These are phyloP conservation scores for Phytophthora sansomeana DNA, from an alignment of 352 stramenopile genomes.

Conservation along the genomic window DNA sequence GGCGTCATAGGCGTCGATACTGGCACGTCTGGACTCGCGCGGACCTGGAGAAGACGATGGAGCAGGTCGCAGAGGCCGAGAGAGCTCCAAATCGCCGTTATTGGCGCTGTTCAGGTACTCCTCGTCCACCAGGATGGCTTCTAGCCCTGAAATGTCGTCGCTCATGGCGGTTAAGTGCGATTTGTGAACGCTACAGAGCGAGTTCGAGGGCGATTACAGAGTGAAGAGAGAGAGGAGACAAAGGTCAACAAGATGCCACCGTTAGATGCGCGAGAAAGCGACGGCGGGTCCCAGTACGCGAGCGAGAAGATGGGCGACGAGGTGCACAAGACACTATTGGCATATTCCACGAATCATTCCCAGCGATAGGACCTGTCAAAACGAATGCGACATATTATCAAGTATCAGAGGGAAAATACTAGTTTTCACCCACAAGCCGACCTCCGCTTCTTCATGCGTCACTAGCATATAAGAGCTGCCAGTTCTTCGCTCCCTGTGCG, in stretches of 20 bases:
- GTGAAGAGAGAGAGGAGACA: neutral
- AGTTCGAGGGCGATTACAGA: neutral
- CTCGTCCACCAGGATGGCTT: conserved; percentile 42
- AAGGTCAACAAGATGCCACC: neutral
- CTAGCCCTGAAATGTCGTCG: conserved; percentile 27
- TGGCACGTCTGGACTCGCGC: conserved; percentile 33
- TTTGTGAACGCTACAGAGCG: neutral
- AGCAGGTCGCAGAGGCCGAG: neutral
- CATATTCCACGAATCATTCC: neutral
- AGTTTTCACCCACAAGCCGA: neutral
- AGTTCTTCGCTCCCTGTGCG: conserved; percentile 1
- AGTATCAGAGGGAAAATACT: neutral
- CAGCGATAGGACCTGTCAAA: neutral
- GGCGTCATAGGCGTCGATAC: conserved; percentile 45
- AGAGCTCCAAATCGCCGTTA: conserved; percentile 21
- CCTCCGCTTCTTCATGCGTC: conserved; percentile 1
- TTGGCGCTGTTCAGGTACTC: conserved; percentile 34
- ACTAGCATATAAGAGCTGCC: neutral
- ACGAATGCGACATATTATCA: neutral
- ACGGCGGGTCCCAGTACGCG: conserved; percentile 4
- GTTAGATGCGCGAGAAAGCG: neutral
- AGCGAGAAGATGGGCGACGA: conserved; percentile 22
- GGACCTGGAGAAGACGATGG: conserved; percentile 6
- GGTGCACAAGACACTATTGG: neutral
- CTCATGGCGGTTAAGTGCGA: conserved; percentile 24